Evolutionary conservation across 192 early-diverging fungal genomes (phyloP).

Genomic region (Radiomyces spectabilis): DNA sequence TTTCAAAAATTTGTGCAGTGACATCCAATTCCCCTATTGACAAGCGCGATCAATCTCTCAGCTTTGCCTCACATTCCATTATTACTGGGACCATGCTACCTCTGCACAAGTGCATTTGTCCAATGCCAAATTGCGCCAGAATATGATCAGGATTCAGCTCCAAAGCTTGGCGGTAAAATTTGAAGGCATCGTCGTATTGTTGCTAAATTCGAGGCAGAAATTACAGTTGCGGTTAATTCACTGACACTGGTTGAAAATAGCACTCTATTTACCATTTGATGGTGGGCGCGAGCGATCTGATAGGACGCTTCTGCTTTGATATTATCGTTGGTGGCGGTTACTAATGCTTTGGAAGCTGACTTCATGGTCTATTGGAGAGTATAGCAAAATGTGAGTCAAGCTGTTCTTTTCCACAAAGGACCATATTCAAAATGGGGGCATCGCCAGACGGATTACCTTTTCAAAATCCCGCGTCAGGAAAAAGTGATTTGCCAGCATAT

Average conservation of each 20-base stretch:
- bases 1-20: conserved; percentile 47
- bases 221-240: too few species aligned
- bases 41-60: conserved; percentile 90
- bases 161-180: conserved; percentile 58
- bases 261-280: conserved; percentile 27
- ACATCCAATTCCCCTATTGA: conserved; percentile 29
- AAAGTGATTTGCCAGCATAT: conserved; percentile 48
- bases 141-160: conserved; percentile 59
- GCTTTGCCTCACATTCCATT: conserved; percentile 78
- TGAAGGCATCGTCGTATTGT: conserved; percentile 64
- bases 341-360: conserved; percentile 36
- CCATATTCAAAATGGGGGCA: not conserved
- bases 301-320: conserved; percentile 56
- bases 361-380: conserved; percentile 21
- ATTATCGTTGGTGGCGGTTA: conserved; percentile 36
- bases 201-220: too few species aligned
- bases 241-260: too few species aligned
- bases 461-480: conserved; percentile 38
- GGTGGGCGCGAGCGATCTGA: conserved; percentile 47
- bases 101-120: conserved; percentile 60
- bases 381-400: not conserved
- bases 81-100: conserved; percentile 34
- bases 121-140: conserved; percentile 68
- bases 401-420: not conserved
- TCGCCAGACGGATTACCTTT: conserved; percentile 4